Evolutionary conservation across 805 yeast genomes (phyloP).

Genomic region (Novakomyces olei): DNA sequence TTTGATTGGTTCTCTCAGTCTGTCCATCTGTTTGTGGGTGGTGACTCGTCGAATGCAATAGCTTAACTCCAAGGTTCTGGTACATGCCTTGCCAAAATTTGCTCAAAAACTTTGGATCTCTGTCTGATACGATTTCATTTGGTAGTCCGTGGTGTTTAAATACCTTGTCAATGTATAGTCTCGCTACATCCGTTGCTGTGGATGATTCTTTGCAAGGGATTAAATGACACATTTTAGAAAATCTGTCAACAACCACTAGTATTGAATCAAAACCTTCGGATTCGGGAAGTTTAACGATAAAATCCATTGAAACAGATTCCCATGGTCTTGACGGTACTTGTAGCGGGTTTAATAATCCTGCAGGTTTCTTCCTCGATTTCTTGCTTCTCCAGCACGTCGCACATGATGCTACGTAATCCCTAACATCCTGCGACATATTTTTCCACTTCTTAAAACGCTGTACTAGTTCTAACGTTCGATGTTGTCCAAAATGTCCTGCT

Average conservation of each 20-base stretch:
- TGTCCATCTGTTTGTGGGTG: too few relatives aligned
- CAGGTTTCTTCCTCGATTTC: conserved; percentile 2
- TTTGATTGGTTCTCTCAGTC: too few relatives aligned
- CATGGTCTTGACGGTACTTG: conserved; percentile 7
- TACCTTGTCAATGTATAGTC: too few relatives aligned
- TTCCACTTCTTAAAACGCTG: conserved; percentile 5
- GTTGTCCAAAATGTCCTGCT: conserved; percentile 4
- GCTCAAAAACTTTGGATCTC: too few relatives aligned
- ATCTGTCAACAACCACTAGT: conserved; percentile 10
- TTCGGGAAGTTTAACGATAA: conserved; percentile 9
- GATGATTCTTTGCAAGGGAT: too few relatives aligned
- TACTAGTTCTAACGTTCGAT: conserved; percentile 2
- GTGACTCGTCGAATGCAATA: too few relatives aligned
- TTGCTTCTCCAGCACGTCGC: conserved; percentile 6
- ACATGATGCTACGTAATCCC: conserved; percentile 6
- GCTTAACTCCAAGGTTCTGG: too few relatives aligned
- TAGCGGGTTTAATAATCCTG: conserved; percentile 7
- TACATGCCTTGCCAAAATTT: too few relatives aligned
- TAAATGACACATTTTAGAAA: conserved; percentile 11
- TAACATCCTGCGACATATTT: conserved; percentile 4
- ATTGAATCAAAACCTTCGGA: conserved; percentile 6
- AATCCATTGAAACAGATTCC: conserved; percentile 9
- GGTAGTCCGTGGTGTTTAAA: too few relatives aligned
- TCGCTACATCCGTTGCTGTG: too few relatives aligned
- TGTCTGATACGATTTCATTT: too few relatives aligned